Conservation (phyloP, 2,329 filamentous ascomycete genomes). For the Grosmannia huntii region DNA sequence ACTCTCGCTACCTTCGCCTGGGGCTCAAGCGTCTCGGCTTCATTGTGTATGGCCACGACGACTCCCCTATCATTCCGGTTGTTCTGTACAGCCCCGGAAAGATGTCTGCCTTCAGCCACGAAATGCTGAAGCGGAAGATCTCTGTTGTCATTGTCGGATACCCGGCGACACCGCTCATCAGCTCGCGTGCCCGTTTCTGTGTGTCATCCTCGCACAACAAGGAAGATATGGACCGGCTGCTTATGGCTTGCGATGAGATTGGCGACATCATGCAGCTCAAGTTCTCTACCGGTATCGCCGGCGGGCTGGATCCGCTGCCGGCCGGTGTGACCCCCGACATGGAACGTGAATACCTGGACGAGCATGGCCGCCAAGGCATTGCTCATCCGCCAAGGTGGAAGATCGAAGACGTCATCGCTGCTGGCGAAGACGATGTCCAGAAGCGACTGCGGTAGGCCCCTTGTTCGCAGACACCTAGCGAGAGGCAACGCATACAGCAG, state of each 20-base stretch:
- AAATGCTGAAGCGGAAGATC: conserved; percentile 97
- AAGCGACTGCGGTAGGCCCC: conserved; percentile 16
- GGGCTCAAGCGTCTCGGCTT: conserved; percentile 93
- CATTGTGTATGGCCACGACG: conserved; percentile 95
- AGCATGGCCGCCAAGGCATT: conserved; percentile 56
- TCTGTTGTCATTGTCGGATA: conserved; percentile 96
- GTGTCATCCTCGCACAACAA: conserved; percentile 95
- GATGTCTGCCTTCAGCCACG: conserved; percentile 95
- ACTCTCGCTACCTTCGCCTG: conserved; percentile 94
- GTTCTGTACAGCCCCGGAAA: conserved; percentile 97
- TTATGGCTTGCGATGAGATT: conserved; percentile 83
- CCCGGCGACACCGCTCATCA: conserved; percentile 88
- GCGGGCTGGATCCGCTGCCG: conserved; percentile 65
- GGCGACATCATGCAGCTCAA: conserved; percentile 88
- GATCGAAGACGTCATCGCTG: conserved; percentile 67
- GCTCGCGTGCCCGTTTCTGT: conserved; percentile 89
- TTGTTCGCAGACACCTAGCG: conserved; percentile 7
- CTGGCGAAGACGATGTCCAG: conserved; percentile 22
- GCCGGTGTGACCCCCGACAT: conserved; percentile 59
- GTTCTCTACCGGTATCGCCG: conserved; percentile 91
- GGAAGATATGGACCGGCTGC: conserved; percentile 84
- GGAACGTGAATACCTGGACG: conserved; percentile 54
- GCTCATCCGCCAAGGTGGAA: conserved; percentile 69
- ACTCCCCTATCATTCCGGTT: conserved; percentile 91
- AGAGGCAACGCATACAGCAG: conserved; percentile 1